A percentile compares a stretch with the other conserved stretches of the same genome.
Conservation (phyloP, 352 stramenopile genomes). For the Plasmopara halstedii region DNA sequence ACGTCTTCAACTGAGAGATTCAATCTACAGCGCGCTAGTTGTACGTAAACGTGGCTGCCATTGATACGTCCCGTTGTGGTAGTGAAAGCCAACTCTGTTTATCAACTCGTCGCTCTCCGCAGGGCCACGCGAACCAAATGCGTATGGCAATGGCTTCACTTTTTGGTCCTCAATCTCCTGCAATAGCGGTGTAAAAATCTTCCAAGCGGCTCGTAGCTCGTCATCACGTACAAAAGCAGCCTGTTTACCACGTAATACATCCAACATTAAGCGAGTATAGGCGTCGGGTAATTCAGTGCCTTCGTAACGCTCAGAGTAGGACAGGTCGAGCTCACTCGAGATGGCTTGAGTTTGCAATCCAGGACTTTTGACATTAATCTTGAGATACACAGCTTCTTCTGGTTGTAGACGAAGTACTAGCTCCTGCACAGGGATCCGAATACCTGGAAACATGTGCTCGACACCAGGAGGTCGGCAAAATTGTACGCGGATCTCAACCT, state of each 20-base stretch:
- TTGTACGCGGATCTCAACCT: constrained; percentile 96
- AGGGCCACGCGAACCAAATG: constrained; percentile 90
- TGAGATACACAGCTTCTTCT: constrained; percentile 95
- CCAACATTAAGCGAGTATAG: constrained; percentile 96
- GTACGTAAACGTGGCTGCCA: constrained; percentile 43
- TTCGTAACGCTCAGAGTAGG: constrained; percentile 88
- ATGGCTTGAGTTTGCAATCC: constrained; percentile 87
- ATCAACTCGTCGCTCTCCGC: constrained; percentile 83
- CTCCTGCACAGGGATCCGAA: constrained; percentile 90
- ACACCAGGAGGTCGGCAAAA: constrained; percentile 91
- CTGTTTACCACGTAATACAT: constrained; percentile 94
- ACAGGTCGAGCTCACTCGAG: constrained; percentile 95
- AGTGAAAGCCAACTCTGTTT: constrained; percentile 60
- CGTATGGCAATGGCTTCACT: constrained; percentile 89
- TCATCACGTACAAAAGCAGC: constrained; percentile 96
- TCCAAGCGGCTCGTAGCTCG: constrained; percentile 94
- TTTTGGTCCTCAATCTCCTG: constrained; percentile 92
- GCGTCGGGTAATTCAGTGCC: constrained; percentile 90
- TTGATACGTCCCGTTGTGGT: constrained; percentile 70
- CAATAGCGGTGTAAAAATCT: constrained; percentile 98
- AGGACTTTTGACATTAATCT: constrained; percentile 95
- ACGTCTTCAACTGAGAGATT: too few relatives aligned
- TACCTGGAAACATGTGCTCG: constrained; percentile 86
- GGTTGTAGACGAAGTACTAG: constrained; percentile 97
- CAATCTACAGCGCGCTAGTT: constrained; percentile 40